Conservation (phyloP, 306 rosid genomes). For the Pyrus betulifolia region DNA sequence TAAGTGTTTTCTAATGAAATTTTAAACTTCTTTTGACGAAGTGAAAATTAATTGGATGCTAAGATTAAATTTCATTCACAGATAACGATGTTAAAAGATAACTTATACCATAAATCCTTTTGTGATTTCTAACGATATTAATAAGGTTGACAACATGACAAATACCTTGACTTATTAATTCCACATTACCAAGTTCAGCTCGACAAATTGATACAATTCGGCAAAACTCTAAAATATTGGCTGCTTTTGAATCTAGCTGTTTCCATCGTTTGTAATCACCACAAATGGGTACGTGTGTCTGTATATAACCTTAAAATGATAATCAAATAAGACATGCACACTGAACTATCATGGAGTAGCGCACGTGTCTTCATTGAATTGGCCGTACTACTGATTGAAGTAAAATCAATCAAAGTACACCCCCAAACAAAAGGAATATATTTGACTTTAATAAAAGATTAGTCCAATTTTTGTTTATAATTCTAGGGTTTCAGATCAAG, state of each 20-base stretch:
- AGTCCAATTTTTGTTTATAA: background rate
- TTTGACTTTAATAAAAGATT: background rate
- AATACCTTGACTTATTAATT: background rate
- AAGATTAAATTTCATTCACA: too few relatives aligned
- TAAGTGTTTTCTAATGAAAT: too few relatives aligned
- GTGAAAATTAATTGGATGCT: too few relatives aligned
- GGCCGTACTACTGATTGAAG: slow-evolving; percentile 19
- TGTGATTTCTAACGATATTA: too few relatives aligned
- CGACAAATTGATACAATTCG: background rate
- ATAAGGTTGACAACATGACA: background rate
- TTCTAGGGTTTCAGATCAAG: background rate
- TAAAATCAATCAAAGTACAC: slow-evolving; percentile 4
- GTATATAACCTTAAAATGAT: background rate
- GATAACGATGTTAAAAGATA: too few relatives aligned
- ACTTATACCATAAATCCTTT: too few relatives aligned
- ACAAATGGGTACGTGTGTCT: background rate
- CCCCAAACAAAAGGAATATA: background rate
- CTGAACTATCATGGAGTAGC: background rate
- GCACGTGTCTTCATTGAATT: slow-evolving; percentile 23
- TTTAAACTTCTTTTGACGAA: too few relatives aligned
- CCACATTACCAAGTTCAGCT: background rate
- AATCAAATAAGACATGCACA: background rate
- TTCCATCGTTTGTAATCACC: background rate
- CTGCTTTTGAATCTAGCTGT: background rate
- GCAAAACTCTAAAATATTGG: background rate